These are phyloP conservation scores for Stephania yunnanensis DNA, from an alignment of 164 flowering plant genomes.

Conservation along the genomic window DNA sequence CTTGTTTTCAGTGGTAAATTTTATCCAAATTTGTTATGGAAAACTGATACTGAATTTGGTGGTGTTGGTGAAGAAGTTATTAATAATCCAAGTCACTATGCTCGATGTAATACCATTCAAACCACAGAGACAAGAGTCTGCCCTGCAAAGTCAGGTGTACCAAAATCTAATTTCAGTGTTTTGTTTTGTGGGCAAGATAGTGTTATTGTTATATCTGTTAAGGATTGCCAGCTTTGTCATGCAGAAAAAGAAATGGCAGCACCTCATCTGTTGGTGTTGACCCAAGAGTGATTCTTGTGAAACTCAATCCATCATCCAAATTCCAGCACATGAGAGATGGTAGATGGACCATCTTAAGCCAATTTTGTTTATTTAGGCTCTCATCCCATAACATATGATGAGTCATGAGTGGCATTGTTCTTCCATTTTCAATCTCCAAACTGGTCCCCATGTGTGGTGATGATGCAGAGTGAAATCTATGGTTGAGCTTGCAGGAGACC, in stretches of 20 bases:
- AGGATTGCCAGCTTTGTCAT: background rate
- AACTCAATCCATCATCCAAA: background rate
- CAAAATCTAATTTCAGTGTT: background rate
- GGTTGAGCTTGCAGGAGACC: conserved; percentile 4
- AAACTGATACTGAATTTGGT: background rate
- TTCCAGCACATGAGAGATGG: background rate
- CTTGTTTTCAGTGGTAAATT: background rate
- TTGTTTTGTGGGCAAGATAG: background rate
- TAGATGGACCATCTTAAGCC: background rate
- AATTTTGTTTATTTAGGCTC: background rate
- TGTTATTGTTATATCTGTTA: background rate
- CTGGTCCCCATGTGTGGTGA: background rate
- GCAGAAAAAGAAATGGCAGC: background rate
- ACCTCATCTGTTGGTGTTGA: background rate
- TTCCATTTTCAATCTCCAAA: conserved; percentile 4
- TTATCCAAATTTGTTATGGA: background rate
- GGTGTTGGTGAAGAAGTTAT: background rate
- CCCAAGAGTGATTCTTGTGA: background rate
- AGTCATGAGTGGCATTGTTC: conserved; percentile 3
- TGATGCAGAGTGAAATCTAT: background rate
- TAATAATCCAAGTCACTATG: background rate
- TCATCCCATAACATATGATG: background rate
- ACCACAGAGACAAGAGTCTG: background rate
- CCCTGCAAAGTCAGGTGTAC: background rate
- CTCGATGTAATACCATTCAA: background rate